Base-by-base conservation (phyloP, 345 rosid genomes). In the Fremontodendron californicum region DNA sequence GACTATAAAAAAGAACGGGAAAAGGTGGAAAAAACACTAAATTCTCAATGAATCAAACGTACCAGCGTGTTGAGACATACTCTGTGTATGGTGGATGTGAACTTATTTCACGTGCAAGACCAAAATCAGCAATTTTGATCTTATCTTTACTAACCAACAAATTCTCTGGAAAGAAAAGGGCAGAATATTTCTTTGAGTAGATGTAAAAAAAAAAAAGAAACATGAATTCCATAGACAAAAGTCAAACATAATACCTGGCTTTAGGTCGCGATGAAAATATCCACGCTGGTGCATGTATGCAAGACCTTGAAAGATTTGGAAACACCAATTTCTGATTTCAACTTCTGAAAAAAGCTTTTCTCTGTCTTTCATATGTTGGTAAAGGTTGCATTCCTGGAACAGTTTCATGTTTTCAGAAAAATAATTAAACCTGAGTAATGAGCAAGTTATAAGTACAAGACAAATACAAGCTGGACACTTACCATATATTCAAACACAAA, bases 401-500 rank as follows among this genome's bases (percentile, higher is more conserved):
- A 61, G 58, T 77, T 31, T 46, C 29, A 66, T 35, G 23, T 25
- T 77, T 16, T 18, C 45, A 75, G 8, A 15, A 45, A 29, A 2
- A 46, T 19, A 62, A 61, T 60, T 40, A 27, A 29, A 4, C 4
- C 54, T 43, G 11, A 21, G 9, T 2, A 75, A 4, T 15, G 6
- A 29, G 12, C 65, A 68, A 21, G 35, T n/a, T 16, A 67, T 21
- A 9, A 16, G 49, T 13, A 31, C 40, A 78, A 68, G 23, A 54
- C 0, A 64, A 64, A 27, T 31, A 10, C 11, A 57, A 51, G 52
- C 48, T 18, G 19, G 25, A 18, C 48, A 73, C 69, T 75, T 86
- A 93, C 99, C 98, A 95, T 93, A 85, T 92, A 93, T 85, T 95
- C 97, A 70, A 95, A 95, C 49, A 90, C 94, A 80, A 95, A 95